Conservation (phyloP, 2,329 filamentous ascomycete species). For the Penicillium sp. region DNA sequence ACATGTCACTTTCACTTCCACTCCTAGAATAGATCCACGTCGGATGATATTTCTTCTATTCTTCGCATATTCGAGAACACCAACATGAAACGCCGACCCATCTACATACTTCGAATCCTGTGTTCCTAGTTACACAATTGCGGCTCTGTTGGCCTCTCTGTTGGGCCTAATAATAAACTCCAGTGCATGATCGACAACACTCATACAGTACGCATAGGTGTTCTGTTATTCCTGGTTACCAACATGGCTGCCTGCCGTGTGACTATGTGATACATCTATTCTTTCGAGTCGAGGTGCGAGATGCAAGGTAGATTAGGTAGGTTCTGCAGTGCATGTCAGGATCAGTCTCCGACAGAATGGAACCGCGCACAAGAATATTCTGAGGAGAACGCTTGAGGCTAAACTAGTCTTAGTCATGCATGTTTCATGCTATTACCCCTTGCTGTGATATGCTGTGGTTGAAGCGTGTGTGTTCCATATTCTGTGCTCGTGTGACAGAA, state of each 20-base stretch:
- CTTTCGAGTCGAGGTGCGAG: not conserved
- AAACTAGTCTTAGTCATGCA: not conserved
- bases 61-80: not conserved
- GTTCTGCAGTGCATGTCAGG: not conserved
- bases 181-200: not conserved
- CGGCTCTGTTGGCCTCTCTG: constrained; percentile 1
- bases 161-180: not conserved
- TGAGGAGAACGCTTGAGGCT: not conserved
- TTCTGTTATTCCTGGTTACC: not conserved
- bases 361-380: not conserved
- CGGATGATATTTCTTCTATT: not conserved
- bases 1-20: not conserved
- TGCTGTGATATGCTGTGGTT: not conserved
- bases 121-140: not conserved
- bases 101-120: not conserved
- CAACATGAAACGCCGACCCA: not conserved
- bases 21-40: not conserved
- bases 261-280: not conserved
- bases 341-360: not conserved
- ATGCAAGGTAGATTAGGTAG: not conserved
- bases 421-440: not conserved
- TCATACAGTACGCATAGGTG: not conserved
- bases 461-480: not conserved
- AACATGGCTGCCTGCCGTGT: not conserved
- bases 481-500: not conserved